Percentiles rank a stretch among this genome's conserved stretches.
phyloP scores from a whole-genome alignment of 805 yeast genomes.

The Wickerhamiella domercqiae region DNA sequence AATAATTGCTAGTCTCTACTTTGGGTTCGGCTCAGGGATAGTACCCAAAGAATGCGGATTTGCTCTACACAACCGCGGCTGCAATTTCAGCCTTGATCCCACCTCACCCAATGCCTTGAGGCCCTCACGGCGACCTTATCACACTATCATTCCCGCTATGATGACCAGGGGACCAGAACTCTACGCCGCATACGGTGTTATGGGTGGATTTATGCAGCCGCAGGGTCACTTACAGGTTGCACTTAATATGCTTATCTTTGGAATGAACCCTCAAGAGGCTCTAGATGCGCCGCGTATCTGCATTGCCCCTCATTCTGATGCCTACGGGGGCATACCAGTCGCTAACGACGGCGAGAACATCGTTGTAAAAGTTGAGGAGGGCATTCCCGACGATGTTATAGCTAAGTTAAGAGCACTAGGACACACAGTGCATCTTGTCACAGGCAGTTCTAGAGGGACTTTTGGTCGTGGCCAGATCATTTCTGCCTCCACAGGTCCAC shows the following conservation, averaged over 20 bases:
- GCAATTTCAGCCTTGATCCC: constrained; percentile 49
- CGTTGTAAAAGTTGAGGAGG: constrained; percentile 49
- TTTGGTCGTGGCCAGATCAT: constrained; percentile 63
- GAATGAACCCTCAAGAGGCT: constrained; percentile 55
- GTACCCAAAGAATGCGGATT: constrained; percentile 48
- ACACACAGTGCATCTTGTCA: constrained; percentile 35
- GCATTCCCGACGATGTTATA: constrained; percentile 35
- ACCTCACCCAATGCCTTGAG: constrained; percentile 45
- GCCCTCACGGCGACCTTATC: constrained; percentile 62
- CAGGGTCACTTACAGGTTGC: constrained; percentile 72
- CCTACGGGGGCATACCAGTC: constrained; percentile 46
- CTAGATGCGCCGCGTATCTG: constrained; percentile 64
- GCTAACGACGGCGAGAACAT: constrained; percentile 33
- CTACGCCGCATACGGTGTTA: constrained; percentile 63
- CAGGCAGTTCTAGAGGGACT: constrained; percentile 29
- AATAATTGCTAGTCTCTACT: constrained; percentile 61
- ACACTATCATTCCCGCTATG: constrained; percentile 74
- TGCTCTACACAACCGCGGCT: constrained; percentile 60
- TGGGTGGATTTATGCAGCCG: constrained; percentile 83
- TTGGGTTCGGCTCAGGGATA: constrained; percentile 55
- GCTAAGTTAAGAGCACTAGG: constrained; percentile 37
- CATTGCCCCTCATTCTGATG: constrained; percentile 40
- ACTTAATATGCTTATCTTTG: constrained; percentile 47
- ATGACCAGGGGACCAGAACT: constrained; percentile 39
- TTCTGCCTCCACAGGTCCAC: constrained; percentile 25